These are phyloP conservation scores for Mortierella sp. DNA, from an alignment of 371 early-diverging fungal species.

Conservation along the genomic window DNA sequence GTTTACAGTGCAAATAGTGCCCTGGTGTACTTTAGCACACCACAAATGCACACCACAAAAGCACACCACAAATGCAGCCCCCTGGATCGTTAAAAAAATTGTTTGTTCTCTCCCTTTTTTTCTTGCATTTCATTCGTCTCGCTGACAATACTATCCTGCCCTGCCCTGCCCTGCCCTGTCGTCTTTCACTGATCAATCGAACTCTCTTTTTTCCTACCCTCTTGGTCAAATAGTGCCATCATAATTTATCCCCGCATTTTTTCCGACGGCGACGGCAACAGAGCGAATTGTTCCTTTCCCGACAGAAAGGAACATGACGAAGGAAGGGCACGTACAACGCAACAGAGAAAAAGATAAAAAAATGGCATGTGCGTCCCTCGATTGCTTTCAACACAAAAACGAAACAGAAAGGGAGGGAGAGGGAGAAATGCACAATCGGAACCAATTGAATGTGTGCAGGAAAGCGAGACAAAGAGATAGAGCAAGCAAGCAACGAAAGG, in stretches of 20 bases:
- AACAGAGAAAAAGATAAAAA: too few relatives aligned
- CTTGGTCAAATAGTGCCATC: not conserved
- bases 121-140: not conserved
- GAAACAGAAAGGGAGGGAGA: too few relatives aligned
- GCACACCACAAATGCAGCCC: not conserved
- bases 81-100: not conserved
- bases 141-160: too few relatives aligned
- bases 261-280: too few relatives aligned
- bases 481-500: not conserved
- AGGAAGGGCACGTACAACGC: too few relatives aligned
- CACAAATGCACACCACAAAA: too few relatives aligned
- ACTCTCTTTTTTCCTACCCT: not conserved
- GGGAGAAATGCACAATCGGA: not conserved
- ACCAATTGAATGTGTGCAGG: constrained; percentile 1
- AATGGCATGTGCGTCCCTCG: not conserved
- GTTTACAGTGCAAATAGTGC: not conserved
- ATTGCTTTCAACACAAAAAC: not conserved
- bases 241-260: not conserved
- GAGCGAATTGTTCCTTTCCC: not conserved
- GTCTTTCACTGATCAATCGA: too few relatives aligned
- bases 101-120: not conserved
- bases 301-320: not conserved
- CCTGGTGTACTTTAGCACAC: not conserved
- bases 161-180: too few relatives aligned
- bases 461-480: too few relatives aligned